Conservation (phyloP, 2,329 filamentous ascomycete genomes). For the Penicillium corylophilum region DNA sequence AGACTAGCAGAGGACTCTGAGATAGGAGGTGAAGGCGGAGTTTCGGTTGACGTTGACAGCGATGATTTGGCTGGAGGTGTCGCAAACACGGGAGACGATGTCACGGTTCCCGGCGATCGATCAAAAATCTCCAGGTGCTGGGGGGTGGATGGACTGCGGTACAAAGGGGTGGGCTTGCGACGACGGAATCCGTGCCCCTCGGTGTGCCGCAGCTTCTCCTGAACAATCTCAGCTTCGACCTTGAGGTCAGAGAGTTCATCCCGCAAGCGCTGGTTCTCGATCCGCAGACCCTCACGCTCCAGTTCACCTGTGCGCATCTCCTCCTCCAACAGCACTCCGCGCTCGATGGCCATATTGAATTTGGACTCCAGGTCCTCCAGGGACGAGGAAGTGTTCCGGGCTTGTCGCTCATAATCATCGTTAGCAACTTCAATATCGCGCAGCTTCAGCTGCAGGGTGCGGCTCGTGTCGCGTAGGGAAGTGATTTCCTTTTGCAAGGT, state of each 20-base stretch:
- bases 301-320: conserved; percentile 89
- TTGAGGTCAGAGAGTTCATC: conserved; percentile 91
- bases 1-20: conserved; percentile 74
- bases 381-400: conserved; percentile 90
- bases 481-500: conserved; percentile 94
- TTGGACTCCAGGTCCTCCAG: conserved; percentile 96
- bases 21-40: conserved; percentile 89
- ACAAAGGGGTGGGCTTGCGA: conserved; percentile 52
- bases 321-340: conserved; percentile 89
- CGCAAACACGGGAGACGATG: conserved; percentile 84
- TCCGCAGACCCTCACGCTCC: conserved; percentile 83
- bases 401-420: conserved; percentile 96
- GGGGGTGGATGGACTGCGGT: conserved; percentile 49
- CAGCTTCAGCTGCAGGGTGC: conserved; percentile 76
- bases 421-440: conserved; percentile 97
- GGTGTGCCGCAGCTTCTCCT: conserved; percentile 83
- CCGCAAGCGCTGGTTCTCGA: conserved; percentile 83
- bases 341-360: conserved; percentile 91
- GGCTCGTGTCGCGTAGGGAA: conserved; percentile 77
- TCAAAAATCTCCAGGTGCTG: conserved; percentile 71
- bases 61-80: conserved; percentile 76
- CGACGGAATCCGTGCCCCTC: conserved; percentile 53
- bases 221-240: conserved; percentile 90
- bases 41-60: conserved; percentile 65
- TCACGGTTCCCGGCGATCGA: conserved; percentile 73